Evolutionary conservation across 1,139 yeast genomes (phyloP), one percentile per base, ranked within the genome.

Genomic region (Debaryomyces udenii): DNA sequence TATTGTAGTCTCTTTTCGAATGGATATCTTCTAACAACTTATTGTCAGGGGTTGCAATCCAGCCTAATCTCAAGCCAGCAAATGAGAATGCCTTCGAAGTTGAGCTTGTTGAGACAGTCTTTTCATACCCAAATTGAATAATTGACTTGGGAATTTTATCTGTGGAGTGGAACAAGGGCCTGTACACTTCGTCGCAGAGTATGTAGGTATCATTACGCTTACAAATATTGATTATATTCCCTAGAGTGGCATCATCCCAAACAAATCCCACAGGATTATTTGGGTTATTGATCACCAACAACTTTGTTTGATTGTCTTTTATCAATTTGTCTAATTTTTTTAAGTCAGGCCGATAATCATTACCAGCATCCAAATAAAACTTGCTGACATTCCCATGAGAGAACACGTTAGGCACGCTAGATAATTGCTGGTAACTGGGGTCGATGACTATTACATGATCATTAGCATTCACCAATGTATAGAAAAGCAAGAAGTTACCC

Each of bases 41-140:
- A 17, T 47, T 45, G 48, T 73, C 64, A 27, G 61, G 59, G 6
- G 75, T 52, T 2, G 68, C 74, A 9, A 78, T 57, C 83, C 84
- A 79, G 5, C 84, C 83, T 24, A 78, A 42, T 35, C 84, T 60
- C 22, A 78, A 55, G 2, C 83, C 83, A 4, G 84, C 83, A 41
- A 77, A 57, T 0, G 82, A 68, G 50, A 70, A 78, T 2, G 82
- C 80, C 52, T 79, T 79, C 23, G 83, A 77, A 59, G 72, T 70
- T 3, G 81, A 75, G 4, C 78, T 69, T 0, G 83, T 76, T 7
- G 76, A 67, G 30, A 78, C 64, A 3, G 78, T 70, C 43, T 66
- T 68, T 1, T 64, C 65, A 46, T 76, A 76, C 3, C 65, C 67
- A 28, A 76, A 58, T 22, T 69, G 63, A 4, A 74, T 66, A 13